Evolutionary conservation across 129 eudicot genomes (phyloP).

Genomic region (Apium graveolens): DNA sequence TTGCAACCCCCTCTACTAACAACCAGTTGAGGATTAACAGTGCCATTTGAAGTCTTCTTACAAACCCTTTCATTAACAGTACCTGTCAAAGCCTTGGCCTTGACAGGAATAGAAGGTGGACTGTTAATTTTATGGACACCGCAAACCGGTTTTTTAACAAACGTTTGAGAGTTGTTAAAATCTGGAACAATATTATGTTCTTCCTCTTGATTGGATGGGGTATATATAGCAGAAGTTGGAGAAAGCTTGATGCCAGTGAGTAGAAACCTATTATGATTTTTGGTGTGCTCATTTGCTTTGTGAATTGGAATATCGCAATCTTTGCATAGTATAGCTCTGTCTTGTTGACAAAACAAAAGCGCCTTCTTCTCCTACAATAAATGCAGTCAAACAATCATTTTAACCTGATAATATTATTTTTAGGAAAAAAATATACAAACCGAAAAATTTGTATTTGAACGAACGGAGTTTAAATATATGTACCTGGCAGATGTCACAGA

Average conservation of each 20-base stretch:
- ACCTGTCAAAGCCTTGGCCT: neutral
- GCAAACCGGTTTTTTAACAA: neutral
- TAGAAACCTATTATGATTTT: conserved; percentile 55
- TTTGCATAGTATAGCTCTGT: conserved; percentile 61
- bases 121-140: neutral
- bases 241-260: conserved; percentile 73
- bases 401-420: too few species aligned
- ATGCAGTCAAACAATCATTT: neutral
- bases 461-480: neutral
- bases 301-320: conserved; percentile 68
- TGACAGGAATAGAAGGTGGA: conserved; percentile 16
- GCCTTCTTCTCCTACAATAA: conserved; percentile 45
- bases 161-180: neutral
- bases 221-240: conserved; percentile 22
- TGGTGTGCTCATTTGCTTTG: conserved; percentile 60
- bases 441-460: neutral
- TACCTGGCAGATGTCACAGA: conserved; percentile 74
- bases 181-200: neutral
- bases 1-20: conserved; percentile 6
- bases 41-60: neutral
- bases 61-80: neutral
- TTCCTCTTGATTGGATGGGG: neutral
- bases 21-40: neutral
- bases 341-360: conserved; percentile 68
- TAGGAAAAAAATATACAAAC: too few species aligned